A percentile compares a stretch with the other conserved stretches of the same genome.
These are phyloP conservation scores for Knoxia roxburghii DNA, from an alignment of 257 asterid species.

Conservation along the genomic window DNA sequence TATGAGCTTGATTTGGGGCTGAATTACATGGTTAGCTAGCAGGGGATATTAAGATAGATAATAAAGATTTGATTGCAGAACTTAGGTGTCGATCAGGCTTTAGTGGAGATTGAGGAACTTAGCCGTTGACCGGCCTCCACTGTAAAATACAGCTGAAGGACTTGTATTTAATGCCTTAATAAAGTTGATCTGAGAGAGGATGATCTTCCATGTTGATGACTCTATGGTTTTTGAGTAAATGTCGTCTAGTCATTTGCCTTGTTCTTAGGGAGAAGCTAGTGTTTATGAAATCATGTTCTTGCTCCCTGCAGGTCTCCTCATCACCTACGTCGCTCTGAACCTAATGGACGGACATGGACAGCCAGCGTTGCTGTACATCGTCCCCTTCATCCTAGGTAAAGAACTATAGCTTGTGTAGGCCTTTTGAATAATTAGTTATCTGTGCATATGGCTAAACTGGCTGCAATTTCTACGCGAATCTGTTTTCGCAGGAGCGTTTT, in stretches of 20 bases:
- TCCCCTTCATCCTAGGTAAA: constrained; percentile 94
- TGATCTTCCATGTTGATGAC: background rate
- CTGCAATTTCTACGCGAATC: background rate
- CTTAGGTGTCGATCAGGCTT: too few species aligned
- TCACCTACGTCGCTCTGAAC: constrained; percentile 85
- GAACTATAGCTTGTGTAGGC: background rate
- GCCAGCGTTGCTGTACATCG: constrained; percentile 96
- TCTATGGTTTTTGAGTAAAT: background rate
- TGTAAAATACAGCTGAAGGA: background rate
- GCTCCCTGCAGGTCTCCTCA: constrained; percentile 59
- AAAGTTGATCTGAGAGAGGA: background rate
- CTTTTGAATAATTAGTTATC: too few species aligned
- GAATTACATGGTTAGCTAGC: too few species aligned
- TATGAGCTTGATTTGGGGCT: background rate
- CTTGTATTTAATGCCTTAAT: background rate
- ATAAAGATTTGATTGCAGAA: too few species aligned
- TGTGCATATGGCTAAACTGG: background rate
- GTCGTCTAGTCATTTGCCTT: background rate
- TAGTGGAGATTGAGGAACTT: background rate
- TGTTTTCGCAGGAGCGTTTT: constrained; percentile 64
- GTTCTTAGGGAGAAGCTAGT: background rate
- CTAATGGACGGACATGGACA: constrained; percentile 98
- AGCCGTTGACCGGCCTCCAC: background rate
- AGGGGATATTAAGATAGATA: too few species aligned
- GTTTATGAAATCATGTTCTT: constrained; percentile 2